Conservation (phyloP, 345 rosid genomes). For the Brassica incana region DNA sequence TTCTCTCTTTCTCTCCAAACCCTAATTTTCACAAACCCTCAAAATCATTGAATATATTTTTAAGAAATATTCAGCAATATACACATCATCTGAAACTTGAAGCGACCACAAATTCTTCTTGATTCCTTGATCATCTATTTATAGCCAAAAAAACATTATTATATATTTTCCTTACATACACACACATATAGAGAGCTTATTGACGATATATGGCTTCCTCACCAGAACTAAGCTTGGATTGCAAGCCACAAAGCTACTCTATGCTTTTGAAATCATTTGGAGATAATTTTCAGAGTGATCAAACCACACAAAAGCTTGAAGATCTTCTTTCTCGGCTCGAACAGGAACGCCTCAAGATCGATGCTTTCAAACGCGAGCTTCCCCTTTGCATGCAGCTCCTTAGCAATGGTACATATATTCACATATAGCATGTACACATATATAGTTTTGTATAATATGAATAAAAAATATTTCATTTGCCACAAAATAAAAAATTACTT, state of each 20-base stretch:
- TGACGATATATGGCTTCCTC: constrained; percentile 63
- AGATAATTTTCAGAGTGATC: constrained; percentile 51
- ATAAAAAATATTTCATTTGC: not conserved
- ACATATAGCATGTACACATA: constrained; percentile 1
- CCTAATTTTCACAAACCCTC: constrained; percentile 37
- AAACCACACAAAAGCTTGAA: constrained; percentile 77
- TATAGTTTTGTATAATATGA: not conserved
- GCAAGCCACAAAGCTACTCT: constrained; percentile 85
- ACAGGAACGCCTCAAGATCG: constrained; percentile 93
- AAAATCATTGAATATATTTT: constrained; percentile 21
- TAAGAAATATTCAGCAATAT: constrained; percentile 15
- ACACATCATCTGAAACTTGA: constrained; percentile 23
- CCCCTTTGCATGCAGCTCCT: constrained; percentile 99
- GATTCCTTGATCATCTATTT: constrained; percentile 23
- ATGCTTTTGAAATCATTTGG: constrained; percentile 86
- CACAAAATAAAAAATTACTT: not conserved
- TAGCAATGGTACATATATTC: constrained; percentile 57
- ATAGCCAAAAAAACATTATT: constrained; percentile 10
- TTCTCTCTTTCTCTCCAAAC: constrained; percentile 29
- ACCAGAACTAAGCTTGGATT: constrained; percentile 76
- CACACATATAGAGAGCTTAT: not conserved
- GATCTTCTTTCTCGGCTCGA: constrained; percentile 81
- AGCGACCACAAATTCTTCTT: constrained; percentile 21
- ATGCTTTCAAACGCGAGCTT: constrained; percentile 96
- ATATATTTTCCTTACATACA: constrained; percentile 19